Conservation (phyloP, 1,284 basidiomycete genomes). For the Polyporus tsugae region DNA sequence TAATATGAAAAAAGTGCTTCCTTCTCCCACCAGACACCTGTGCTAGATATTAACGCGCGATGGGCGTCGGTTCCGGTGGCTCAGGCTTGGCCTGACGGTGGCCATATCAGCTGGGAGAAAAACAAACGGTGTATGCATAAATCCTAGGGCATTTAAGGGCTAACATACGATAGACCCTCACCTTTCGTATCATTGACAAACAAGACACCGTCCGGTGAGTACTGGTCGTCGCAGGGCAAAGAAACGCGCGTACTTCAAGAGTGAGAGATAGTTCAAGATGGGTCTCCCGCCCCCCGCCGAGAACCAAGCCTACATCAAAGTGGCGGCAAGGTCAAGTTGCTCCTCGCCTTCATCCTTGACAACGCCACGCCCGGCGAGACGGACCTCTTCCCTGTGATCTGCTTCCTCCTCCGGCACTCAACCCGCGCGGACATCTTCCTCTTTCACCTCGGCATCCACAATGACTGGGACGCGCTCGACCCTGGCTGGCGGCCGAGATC, state of each 20-base stretch:
- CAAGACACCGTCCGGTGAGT: no score
- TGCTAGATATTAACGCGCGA: no score
- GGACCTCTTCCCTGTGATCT: constrained; percentile 48
- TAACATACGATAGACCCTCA: no score
- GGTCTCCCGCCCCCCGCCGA: constrained; percentile 28
- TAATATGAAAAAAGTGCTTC: no score
- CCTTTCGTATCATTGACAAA: no score
- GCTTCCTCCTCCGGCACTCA: constrained; percentile 59
- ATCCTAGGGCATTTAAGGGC: no score
- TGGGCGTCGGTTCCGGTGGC: no score
- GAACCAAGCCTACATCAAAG: constrained; percentile 33
- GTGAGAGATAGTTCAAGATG: constrained; percentile 14
- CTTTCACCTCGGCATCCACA: constrained; percentile 61
- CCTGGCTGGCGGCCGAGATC: constrained; percentile 25
- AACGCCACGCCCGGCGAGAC: constrained; percentile 47
- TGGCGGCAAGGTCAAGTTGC: constrained; percentile 52
- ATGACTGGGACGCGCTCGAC: constrained; percentile 46
- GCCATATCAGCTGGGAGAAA: no score
- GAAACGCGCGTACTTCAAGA: not conserved
- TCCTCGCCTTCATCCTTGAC: constrained; percentile 47
- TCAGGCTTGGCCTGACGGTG: no score
- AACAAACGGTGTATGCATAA: no score
- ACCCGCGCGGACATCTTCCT: constrained; percentile 46
- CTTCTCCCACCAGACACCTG: no score
- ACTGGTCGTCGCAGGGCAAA: no score